Conservation (phyloP, 768 basidiomycete genomes). For the Vishniacozyma victoriae region DNA sequence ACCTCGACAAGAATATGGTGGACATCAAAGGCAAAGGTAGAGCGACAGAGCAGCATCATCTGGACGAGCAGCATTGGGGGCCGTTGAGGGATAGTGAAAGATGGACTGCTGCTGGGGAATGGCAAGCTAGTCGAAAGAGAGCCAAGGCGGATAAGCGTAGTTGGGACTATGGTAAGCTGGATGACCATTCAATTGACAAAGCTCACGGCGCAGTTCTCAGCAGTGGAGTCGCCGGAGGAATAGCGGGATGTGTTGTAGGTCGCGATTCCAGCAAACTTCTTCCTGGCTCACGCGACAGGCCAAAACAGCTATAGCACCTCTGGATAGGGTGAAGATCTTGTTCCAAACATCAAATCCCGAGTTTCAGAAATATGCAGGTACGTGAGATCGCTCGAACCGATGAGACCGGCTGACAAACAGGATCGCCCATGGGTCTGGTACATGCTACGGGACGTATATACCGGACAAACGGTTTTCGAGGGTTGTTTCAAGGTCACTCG, state of each 20-base stretch:
- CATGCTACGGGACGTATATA: conserved; percentile 67
- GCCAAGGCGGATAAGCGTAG: conserved; percentile 40
- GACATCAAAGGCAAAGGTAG: background rate
- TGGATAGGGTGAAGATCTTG: conserved; percentile 97
- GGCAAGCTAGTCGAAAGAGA: conserved; percentile 38
- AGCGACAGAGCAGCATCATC: background rate
- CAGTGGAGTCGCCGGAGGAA: conserved; percentile 83
- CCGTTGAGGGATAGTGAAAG: conserved; percentile 21
- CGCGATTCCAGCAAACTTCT: conserved; percentile 5
- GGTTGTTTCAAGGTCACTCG: conserved; percentile 91
- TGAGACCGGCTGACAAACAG: conserved; percentile 49
- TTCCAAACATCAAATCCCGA: conserved; percentile 96
- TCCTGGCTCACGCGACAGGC: conserved; percentile 54
- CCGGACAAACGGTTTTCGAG: conserved; percentile 57
- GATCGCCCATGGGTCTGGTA: conserved; percentile 79
- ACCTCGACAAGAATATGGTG: too few species aligned
- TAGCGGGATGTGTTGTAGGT: conserved; percentile 88
- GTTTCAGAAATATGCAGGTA: conserved; percentile 86
- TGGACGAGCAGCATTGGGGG: background rate
- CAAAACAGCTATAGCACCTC: conserved; percentile 87
- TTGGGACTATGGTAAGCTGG: conserved; percentile 45
- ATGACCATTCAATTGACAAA: conserved; percentile 1
- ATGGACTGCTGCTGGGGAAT: conserved; percentile 20
- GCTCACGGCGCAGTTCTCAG: conserved; percentile 57
- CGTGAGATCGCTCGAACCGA: conserved; percentile 34